These are phyloP conservation scores for Diaporthe eres DNA, from an alignment of 2,329 filamentous ascomycete species.

Conservation along the genomic window DNA sequence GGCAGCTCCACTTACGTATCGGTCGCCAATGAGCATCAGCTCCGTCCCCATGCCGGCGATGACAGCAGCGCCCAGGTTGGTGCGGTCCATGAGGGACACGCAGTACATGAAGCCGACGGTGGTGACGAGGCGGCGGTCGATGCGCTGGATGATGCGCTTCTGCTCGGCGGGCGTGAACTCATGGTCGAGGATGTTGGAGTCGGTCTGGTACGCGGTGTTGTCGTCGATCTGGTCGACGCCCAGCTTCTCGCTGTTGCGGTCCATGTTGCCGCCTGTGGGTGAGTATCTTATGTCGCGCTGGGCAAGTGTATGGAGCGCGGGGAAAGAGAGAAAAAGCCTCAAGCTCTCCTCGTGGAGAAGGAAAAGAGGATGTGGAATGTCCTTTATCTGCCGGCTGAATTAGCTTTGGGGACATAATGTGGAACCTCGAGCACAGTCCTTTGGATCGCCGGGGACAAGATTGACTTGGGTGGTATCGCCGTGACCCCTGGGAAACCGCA, in stretches of 20 bases:
- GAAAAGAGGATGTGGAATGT: neutral
- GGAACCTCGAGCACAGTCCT: neutral
- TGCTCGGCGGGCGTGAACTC: conserved; percentile 74
- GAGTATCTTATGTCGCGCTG: neutral
- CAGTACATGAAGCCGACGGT: conserved; percentile 79
- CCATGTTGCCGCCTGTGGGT: conserved; percentile 43
- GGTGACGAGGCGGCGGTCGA: conserved; percentile 76
- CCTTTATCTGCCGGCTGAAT: conserved; percentile 21
- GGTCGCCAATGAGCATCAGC: conserved; percentile 60
- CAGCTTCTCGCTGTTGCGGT: conserved; percentile 48
- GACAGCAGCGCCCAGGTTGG: conserved; percentile 79
- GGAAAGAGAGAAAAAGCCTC: neutral
- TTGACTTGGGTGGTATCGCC: conserved; percentile 3
- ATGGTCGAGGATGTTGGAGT: conserved; percentile 49
- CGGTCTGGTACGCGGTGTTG: conserved; percentile 45
- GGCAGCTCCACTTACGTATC: conserved; percentile 56
- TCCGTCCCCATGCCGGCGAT: conserved; percentile 75
- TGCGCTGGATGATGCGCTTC: conserved; percentile 75
- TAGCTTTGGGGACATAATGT: conserved; percentile 16
- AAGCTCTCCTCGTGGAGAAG: neutral
- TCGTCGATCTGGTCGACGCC: conserved; percentile 27
- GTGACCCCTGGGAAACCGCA: neutral
- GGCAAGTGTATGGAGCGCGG: neutral
- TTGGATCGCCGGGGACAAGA: conserved; percentile 11
- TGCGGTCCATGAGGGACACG: conserved; percentile 83